Evolutionary conservation across 192 early-diverging fungal species (phyloP).

Genomic region (Chytriomyces confervae): DNA sequence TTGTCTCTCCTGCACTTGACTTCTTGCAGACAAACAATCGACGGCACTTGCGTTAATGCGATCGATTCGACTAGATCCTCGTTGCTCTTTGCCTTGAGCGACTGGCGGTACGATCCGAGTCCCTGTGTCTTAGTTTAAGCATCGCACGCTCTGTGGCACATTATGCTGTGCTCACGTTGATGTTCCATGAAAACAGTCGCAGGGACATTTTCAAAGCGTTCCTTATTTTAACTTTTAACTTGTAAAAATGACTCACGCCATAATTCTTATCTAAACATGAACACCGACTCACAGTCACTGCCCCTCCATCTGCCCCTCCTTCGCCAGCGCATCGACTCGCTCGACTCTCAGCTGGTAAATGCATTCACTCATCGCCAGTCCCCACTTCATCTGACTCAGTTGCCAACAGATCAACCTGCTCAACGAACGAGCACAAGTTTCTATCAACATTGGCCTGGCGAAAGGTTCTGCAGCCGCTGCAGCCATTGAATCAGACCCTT

Average conservation of each 20-base stretch:
- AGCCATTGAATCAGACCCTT: no score
- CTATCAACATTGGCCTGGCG: constrained; percentile 77
- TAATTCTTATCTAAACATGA: not conserved
- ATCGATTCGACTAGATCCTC: no score
- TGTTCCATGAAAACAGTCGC: constrained; percentile 47
- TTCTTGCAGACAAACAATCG: constrained; percentile 79
- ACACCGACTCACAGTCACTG: not conserved
- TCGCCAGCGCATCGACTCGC: constrained; percentile 63
- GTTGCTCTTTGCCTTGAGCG: no score
- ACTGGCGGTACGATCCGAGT: no score
- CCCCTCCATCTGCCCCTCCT: constrained; percentile 27
- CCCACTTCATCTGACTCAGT: not conserved
- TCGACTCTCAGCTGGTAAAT: constrained; percentile 73
- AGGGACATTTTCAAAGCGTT: constrained; percentile 40
- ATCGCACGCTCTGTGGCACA: no score
- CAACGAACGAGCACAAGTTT: constrained; percentile 82
- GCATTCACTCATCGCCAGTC: not conserved
- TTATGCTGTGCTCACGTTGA: constrained; percentile 42
- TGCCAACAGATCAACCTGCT: constrained; percentile 53
- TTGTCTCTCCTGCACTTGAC: constrained; percentile 68
- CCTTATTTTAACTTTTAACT: not conserved
- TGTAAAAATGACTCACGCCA: not conserved
- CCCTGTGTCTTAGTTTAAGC: no score
- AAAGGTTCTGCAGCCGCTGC: constrained; percentile 13
- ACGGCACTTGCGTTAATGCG: not conserved